Percentiles rank a stretch among this genome's conserved stretches.
phyloP scores from a whole-genome alignment of 1,139 yeast species.

The Blastobotrys raffinosifermentans region DNA sequence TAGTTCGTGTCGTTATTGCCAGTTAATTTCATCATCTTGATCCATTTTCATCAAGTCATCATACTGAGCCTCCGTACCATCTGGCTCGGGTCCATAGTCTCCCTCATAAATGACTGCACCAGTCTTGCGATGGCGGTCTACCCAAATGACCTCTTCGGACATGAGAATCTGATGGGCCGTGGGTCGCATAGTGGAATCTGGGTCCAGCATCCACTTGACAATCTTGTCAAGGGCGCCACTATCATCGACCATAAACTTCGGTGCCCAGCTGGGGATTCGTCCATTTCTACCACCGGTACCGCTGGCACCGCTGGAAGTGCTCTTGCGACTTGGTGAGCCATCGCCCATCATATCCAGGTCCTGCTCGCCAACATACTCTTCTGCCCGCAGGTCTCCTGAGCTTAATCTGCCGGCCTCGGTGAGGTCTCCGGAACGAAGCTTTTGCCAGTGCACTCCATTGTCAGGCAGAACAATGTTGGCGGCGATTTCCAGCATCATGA shows the following conservation, averaged over 20 bases:
- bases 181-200: constrained; percentile 79
- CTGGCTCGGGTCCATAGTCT: constrained; percentile 80
- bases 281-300: neutral
- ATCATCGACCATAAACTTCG: constrained; percentile 71
- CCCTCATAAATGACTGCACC: constrained; percentile 97
- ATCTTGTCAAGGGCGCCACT: constrained; percentile 67
- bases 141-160: constrained; percentile 67
- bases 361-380: constrained; percentile 15
- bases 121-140: constrained; percentile 78
- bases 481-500: constrained; percentile 90
- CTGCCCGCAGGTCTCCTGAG: constrained; percentile 47
- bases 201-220: constrained; percentile 86
- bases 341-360: constrained; percentile 11
- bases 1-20: constrained; percentile 15
- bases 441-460: constrained; percentile 96
- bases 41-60: constrained; percentile 17
- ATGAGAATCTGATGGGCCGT: constrained; percentile 63
- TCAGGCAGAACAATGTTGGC: constrained; percentile 94
- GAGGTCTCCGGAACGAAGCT: constrained; percentile 87
- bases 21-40: constrained; percentile 24
- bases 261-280: constrained; percentile 70
- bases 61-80: constrained; percentile 3
- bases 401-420: constrained; percentile 91
- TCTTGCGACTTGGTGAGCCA: constrained; percentile 7
- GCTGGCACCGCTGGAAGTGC: constrained; percentile 7